These are phyloP conservation scores for Penicillium freii DNA, from an alignment of 2,329 filamentous ascomycete species.

Conservation along the genomic window DNA sequence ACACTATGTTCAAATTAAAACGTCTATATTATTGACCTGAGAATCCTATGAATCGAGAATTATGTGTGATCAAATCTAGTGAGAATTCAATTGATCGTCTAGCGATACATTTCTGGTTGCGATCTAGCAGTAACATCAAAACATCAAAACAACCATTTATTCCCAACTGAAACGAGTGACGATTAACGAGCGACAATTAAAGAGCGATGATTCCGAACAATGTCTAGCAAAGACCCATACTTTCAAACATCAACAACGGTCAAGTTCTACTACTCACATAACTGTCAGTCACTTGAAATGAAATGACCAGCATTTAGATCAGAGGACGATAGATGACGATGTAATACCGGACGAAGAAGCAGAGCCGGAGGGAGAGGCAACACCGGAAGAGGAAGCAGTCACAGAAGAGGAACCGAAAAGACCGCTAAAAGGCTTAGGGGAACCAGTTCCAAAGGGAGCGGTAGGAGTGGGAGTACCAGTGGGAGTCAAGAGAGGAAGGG, in stretches of 20 bases:
- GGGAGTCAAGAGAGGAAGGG: constrained; percentile 8
- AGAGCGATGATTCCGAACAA: neutral
- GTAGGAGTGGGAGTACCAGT: constrained; percentile 7
- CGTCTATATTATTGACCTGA: neutral
- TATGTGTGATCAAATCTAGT: neutral
- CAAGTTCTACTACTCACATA: neutral
- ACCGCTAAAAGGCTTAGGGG: neutral
- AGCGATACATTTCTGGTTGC: neutral
- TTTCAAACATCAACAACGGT: neutral
- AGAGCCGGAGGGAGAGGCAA: neutral
- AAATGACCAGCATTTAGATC: neutral
- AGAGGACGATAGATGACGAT: neutral
- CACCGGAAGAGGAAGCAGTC: neutral
- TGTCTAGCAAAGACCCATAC: too few species aligned
- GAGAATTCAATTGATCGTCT: neutral
- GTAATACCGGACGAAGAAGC: neutral
- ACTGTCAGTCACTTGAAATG: too few species aligned
- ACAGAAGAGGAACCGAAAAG: neutral
- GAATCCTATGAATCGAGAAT: too few species aligned
- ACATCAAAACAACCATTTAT: too few species aligned
- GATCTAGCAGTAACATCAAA: neutral
- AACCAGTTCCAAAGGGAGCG: constrained; percentile 7
- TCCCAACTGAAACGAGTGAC: neutral
- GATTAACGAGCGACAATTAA: neutral
- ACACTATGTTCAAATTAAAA: too few species aligned